These are phyloP conservation scores for Penium margaritaceum DNA, from an alignment of 139 green algal species.

Conservation along the genomic window DNA sequence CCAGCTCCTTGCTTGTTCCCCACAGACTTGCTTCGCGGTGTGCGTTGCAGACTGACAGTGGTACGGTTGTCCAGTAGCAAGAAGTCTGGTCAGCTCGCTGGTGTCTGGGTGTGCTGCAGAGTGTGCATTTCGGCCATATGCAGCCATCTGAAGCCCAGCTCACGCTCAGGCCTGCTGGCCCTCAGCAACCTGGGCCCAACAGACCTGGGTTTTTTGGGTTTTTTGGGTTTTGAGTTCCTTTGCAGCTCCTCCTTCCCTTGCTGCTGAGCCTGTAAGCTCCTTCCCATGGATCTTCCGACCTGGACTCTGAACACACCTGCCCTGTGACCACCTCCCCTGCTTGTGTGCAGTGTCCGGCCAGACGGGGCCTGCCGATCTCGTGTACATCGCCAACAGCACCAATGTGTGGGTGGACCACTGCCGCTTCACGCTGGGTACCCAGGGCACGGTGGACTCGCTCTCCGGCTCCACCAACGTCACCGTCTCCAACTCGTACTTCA, in stretches of 20 bases:
- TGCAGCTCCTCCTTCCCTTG: neutral
- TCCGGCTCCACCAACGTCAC: constrained; percentile 11
- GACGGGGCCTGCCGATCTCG: neutral
- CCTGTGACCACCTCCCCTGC: neutral
- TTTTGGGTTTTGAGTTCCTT: no score
- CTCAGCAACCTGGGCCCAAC: no score
- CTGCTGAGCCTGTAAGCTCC: neutral
- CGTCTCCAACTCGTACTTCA: constrained; percentile 11
- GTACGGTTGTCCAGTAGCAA: no score
- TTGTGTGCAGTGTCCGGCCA: neutral
- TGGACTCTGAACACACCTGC: neutral
- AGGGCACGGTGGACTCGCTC: constrained; percentile 5
- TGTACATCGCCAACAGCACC: neutral
- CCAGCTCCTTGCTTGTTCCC: neutral
- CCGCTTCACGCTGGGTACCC: neutral
- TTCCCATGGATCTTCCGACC: neutral
- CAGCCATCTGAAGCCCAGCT: no score
- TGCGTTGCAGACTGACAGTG: no score
- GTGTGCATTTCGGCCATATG: no score
- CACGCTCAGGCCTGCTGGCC: no score
- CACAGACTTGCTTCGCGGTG: neutral
- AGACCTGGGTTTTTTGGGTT: no score
- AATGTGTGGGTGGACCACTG: constrained; percentile 19
- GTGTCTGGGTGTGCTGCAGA: no score
- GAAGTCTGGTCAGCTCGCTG: no score